Percentiles rank a stretch among this genome's conserved stretches.
Conservation (phyloP, 495 filamentous ascomycete species). For the Durotheca rogersii region DNA sequence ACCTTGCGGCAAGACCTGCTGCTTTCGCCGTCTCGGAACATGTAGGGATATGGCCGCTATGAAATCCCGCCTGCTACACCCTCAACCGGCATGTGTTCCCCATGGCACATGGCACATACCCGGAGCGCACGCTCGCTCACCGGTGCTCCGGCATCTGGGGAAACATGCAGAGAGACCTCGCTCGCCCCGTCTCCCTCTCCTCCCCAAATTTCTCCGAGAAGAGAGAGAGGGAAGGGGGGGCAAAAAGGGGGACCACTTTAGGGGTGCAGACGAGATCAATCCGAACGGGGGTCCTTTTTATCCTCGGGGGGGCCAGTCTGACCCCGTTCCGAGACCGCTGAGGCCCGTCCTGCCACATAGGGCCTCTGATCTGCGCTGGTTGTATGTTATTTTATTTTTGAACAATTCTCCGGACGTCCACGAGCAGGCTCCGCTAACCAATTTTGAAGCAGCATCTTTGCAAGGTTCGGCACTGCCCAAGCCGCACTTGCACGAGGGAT, state of each 20-base stretch:
- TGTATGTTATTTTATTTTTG: constrained; percentile 3
- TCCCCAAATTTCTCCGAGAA: constrained; percentile 30
- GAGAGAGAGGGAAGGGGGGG: too few species aligned
- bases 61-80: too few species aligned
- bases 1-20: too few species aligned
- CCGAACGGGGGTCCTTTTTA: constrained; percentile 22
- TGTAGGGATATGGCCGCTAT: too few species aligned
- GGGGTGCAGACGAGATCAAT: too few species aligned
- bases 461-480: constrained; percentile 23
- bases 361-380: constrained; percentile 20
- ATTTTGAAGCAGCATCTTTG: constrained; percentile 1
- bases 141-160: constrained; percentile 34
- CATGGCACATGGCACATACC: constrained; percentile 25
- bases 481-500: constrained; percentile 11
- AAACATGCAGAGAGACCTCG: constrained; percentile 12
- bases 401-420: constrained; percentile 4
- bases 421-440: constrained; percentile 17
- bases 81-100: constrained; percentile 28
- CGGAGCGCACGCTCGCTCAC: constrained; percentile 21
- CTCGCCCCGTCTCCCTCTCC: constrained; percentile 15
- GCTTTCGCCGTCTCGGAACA: constrained; percentile 12
- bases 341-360: constrained; percentile 31
- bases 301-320: constrained; percentile 26
- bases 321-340: constrained; percentile 21
- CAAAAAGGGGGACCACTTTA: too few species aligned